Evolutionary conservation across 345 rosid genomes (phyloP).

Genomic region (Syzygium aromaticum): DNA sequence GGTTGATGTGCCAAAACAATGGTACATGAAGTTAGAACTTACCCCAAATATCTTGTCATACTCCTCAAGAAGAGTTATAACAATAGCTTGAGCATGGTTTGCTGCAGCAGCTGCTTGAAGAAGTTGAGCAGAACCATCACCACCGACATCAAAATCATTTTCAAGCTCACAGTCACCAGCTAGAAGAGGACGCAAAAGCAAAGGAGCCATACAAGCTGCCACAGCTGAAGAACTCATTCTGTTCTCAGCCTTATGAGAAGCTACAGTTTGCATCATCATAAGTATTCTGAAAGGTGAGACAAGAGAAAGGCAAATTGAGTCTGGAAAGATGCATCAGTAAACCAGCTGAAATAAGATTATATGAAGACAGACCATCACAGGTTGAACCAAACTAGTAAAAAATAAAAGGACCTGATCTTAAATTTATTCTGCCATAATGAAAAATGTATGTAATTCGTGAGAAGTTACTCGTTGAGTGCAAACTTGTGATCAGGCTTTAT

Average conservation of each 20-base stretch:
- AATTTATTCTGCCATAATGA: background rate
- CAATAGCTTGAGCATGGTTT: conserved; percentile 98
- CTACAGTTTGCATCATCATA: conserved; percentile 81
- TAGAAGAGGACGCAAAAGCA: conserved; percentile 96
- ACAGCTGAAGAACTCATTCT: conserved; percentile 97
- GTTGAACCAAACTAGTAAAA: background rate
- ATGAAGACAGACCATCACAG: background rate
- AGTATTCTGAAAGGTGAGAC: conserved; percentile 61
- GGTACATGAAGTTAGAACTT: conserved; percentile 10
- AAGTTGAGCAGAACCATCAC: conserved; percentile 90
- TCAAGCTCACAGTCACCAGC: conserved; percentile 97
- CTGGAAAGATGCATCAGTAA: background rate
- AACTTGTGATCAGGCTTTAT: background rate
- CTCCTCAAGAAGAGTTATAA: conserved; percentile 82
- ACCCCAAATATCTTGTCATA: conserved; percentile 84
- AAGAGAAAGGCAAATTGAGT: conserved; percentile 3
- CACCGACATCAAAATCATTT: conserved; percentile 82
- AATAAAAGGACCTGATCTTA: background rate
- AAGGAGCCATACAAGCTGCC: conserved; percentile 99
- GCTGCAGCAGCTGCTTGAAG: conserved; percentile 99
- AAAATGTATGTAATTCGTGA: background rate
- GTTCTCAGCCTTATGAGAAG: conserved; percentile 67
- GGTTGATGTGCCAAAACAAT: background rate
- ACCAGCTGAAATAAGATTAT: background rate
- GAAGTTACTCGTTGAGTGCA: background rate